These are phyloP conservation scores for Botrytis medusae DNA, from an alignment of 2,329 filamentous ascomycete species.

Conservation along the genomic window DNA sequence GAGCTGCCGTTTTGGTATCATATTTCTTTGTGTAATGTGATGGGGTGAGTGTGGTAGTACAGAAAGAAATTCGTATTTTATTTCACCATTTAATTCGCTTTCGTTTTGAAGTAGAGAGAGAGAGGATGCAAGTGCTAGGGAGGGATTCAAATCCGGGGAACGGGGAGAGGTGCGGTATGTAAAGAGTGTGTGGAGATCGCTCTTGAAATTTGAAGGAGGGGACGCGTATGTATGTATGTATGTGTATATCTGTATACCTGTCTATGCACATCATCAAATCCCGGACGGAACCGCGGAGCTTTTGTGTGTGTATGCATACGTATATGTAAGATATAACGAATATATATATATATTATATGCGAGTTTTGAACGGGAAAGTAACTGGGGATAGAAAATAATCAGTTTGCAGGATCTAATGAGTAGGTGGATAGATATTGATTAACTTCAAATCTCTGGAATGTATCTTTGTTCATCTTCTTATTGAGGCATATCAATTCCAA, in stretches of 20 bases:
- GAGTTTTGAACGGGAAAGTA: neutral
- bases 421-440: neutral
- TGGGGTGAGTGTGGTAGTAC: neutral
- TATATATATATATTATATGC: neutral
- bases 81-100: neutral
- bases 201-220: neutral
- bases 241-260: neutral
- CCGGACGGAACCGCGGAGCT: neutral
- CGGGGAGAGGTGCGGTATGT: neutral
- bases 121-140: neutral
- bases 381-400: neutral
- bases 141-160: neutral
- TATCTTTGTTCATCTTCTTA: neutral
- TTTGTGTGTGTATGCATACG: neutral
- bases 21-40: neutral
- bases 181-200: no score
- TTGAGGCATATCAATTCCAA: neutral
- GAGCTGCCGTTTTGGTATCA: neutral
- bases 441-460: neutral
- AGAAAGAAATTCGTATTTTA: neutral
- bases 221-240: neutral
- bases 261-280: neutral
- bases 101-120: neutral
- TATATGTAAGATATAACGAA: neutral
- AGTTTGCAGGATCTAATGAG: neutral